Conservation (phyloP, 129 eudicot species). For the Deinandra increscens region DNA sequence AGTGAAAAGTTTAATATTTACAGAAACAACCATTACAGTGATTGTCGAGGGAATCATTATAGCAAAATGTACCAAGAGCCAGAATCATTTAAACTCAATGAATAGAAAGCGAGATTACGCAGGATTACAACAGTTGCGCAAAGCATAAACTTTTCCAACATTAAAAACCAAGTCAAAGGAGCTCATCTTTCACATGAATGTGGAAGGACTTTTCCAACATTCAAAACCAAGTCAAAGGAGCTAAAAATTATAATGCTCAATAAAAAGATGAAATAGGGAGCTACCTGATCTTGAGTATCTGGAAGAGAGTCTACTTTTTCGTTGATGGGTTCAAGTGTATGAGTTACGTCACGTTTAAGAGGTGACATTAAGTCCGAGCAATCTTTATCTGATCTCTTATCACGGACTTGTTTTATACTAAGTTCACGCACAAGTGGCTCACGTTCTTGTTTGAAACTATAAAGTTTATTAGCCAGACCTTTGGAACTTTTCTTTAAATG, state of each 20-base stretch:
- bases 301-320: constrained; percentile 60
- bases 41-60: no score
- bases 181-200: no score
- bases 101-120: no score
- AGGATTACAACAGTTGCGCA: not conserved
- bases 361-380: constrained; percentile 28
- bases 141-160: not conserved
- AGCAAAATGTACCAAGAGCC: no score
- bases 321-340: constrained; percentile 38
- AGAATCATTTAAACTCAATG: not conserved
- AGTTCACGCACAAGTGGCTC: constrained; percentile 33
- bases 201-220: not conserved
- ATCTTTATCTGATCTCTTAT: constrained; percentile 11
- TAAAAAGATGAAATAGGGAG: not conserved
- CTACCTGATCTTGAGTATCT: constrained; percentile 88
- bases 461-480: no score
- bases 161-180: no score
- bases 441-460: no score
- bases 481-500: not conserved
- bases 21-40: no score
- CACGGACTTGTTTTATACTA: constrained; percentile 9
- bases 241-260: no score
- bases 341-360: constrained; percentile 47
- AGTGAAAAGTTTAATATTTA: not conserved
- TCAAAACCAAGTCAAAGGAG: no score